A percentile compares a stretch with the other conserved stretches of the same genome.
Evolutionary conservation across 495 filamentous ascomycete species (phyloP).

Genomic region (Pseudevernia furfuracea): DNA sequence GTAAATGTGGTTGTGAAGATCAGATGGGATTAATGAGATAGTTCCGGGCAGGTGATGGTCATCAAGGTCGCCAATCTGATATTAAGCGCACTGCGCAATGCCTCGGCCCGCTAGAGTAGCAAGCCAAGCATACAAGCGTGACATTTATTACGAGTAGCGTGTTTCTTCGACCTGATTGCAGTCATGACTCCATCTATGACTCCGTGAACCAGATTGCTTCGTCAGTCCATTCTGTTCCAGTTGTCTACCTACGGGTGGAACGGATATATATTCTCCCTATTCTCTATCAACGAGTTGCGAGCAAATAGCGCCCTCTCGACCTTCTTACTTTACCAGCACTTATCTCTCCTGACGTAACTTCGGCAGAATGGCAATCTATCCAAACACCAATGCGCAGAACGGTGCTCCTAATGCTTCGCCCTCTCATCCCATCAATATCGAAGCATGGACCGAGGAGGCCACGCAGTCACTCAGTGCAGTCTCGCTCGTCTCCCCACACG

Average conservation of each 20-base stretch:
- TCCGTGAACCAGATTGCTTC: not conserved
- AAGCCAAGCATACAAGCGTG: too few species aligned
- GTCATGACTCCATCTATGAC: too few species aligned
- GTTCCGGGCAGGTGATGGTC: slow-evolving; percentile 1
- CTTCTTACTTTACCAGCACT: not conserved
- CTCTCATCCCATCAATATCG: slow-evolving; percentile 39
- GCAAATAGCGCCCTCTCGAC: not conserved
- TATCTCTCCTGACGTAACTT: not conserved
- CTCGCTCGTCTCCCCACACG: slow-evolving; percentile 31
- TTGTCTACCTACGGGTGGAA: not conserved
- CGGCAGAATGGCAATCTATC: slow-evolving; percentile 24
- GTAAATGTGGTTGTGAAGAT: not conserved
- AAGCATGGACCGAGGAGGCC: slow-evolving; percentile 47
- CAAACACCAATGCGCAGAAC: slow-evolving; percentile 5
- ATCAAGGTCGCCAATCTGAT: too few species aligned
- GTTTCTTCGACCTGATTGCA: not conserved
- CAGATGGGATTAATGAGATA: too few species aligned
- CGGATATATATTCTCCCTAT: not conserved
- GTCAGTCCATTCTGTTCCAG: not conserved
- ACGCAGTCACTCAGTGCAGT: slow-evolving; percentile 38
- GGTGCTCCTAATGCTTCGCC: slow-evolving; percentile 7
- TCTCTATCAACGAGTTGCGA: not conserved
- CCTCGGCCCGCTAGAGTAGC: too few species aligned
- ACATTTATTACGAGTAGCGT: too few species aligned
- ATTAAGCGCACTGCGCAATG: too few species aligned